A percentile compares a stretch with the other conserved stretches of the same genome.
These are phyloP conservation scores for Scalesia atractyloides DNA, from an alignment of 129 eudicot genomes.

Conservation along the genomic window DNA sequence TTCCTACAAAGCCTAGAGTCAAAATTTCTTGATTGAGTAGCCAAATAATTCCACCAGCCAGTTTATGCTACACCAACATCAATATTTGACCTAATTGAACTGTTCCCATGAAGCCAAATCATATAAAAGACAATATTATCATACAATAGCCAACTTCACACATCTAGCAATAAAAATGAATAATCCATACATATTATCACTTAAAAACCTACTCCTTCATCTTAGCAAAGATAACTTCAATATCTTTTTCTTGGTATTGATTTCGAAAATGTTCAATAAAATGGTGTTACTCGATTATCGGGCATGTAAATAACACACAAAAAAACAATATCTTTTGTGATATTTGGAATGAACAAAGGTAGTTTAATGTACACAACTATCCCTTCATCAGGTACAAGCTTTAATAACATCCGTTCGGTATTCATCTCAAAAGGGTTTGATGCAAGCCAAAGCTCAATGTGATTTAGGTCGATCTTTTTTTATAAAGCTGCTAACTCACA, in stretches of 20 bases:
- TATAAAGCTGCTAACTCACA: too few species aligned
- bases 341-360: too few species aligned
- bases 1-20: conserved; percentile 25
- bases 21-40: conserved; percentile 21
- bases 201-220: neutral
- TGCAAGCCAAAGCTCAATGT: neutral
- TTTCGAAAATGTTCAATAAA: neutral
- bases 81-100: conserved; percentile 16
- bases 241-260: too few species aligned
- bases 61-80: conserved; percentile 7
- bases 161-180: neutral
- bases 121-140: conserved; percentile 16
- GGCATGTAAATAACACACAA: neutral
- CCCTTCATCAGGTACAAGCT: neutral
- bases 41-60: conserved; percentile 24
- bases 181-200: neutral
- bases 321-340: neutral
- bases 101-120: conserved; percentile 16
- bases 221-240: neutral
- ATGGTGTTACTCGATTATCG: too few species aligned
- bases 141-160: neutral
- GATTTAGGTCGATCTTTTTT: neutral
- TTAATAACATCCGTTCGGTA: neutral
- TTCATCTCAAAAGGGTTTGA: neutral
- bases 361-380: neutral